A percentile compares a stretch with the other conserved stretches of the same genome.
These are phyloP conservation scores for Aspergillus alliaceus DNA, from an alignment of 2,329 filamentous ascomycete species.

Conservation along the genomic window DNA sequence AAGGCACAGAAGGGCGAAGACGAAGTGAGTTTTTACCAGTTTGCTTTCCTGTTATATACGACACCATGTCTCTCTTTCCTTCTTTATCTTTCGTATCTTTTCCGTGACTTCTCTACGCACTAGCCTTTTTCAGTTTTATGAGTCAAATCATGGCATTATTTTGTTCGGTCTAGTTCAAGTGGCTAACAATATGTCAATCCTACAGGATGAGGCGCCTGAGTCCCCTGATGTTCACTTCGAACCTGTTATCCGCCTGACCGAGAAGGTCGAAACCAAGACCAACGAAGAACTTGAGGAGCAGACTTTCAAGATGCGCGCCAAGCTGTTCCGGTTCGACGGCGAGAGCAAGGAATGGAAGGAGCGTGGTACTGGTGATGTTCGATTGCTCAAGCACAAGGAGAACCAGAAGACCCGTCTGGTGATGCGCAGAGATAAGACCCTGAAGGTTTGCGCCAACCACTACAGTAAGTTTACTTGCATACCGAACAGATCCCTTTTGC, in stretches of 20 bases:
- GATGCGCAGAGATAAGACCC: constrained; percentile 98
- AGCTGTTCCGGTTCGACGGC: constrained; percentile 97
- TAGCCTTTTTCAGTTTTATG: neutral
- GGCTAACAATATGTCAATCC: constrained; percentile 6
- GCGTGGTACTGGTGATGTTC: constrained; percentile 93
- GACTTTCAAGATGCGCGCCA: constrained; percentile 98
- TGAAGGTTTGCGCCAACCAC: constrained; percentile 99
- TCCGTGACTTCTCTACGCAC: neutral
- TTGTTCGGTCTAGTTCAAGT: constrained; percentile 1
- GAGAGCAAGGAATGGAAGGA: constrained; percentile 98
- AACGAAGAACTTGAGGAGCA: constrained; percentile 98
- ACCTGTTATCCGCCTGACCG: constrained; percentile 91
- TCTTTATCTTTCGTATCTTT: too few relatives aligned
- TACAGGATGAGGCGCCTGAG: constrained; percentile 72
- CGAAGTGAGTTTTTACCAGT: constrained; percentile 49
- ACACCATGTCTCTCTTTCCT: neutral
- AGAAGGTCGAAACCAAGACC: constrained; percentile 96
- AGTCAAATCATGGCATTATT: neutral
- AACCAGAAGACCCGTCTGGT: constrained; percentile 96
- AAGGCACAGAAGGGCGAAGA: constrained; percentile 71
- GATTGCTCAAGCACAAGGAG: constrained; percentile 97
- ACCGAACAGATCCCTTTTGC: neutral
- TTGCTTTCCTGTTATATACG: neutral
- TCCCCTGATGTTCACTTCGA: constrained; percentile 96
- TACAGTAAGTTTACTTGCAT: constrained; percentile 68